Base-by-base conservation (phyloP, 2,329 filamentous ascomycete species). In the Fusarium globosum region DNA sequence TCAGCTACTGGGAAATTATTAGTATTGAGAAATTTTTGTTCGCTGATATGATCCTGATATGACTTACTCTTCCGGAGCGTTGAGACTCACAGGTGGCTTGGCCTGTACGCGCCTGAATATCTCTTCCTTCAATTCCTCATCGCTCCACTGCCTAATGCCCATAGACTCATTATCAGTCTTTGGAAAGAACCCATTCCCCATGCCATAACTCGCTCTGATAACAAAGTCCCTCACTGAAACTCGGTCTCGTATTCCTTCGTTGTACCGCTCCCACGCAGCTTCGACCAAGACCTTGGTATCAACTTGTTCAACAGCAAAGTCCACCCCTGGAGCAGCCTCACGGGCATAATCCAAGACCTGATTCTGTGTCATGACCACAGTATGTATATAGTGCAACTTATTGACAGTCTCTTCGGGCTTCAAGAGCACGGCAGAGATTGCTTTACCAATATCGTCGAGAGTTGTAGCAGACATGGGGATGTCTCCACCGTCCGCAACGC, bases 281-380 rank as follows among this genome's bases (percentile, higher is more conserved):
- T 70, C 53, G 12, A 60, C 53, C 0, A 70, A 1, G 0, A 36
- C 39, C 16, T 35, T 26, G 0, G 68, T 70, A 3, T 70, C 53
- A 0, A 60, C 23, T 7, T 38, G 21, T 9, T 70, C 68, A 3
- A 65, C 53, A 0, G 3, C 14, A 21, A 70, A 70, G 1, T 56
- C 21, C 4, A 2, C 9, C 0, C 15, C 28, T 2, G 53, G 39
- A 5, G 60, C 53, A 20, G 60, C 68, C 1, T 70, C 42, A 1
- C 23, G 48, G 6, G 68, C 66, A 20, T 66, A 70, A 0, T 9
- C 16, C 2, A 70, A 6, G 0, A 66, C 42, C 11, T 70, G 48
- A 6, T 70, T 70, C n/a, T 70, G 68, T 1, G 60, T 61, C 43
- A 70, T 70, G 0, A 66, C 66, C 2, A 46, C 68, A 1, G 68